These are phyloP conservation scores for Candida ipomoeae DNA, from an alignment of 805 yeast species.

Conservation along the genomic window DNA sequence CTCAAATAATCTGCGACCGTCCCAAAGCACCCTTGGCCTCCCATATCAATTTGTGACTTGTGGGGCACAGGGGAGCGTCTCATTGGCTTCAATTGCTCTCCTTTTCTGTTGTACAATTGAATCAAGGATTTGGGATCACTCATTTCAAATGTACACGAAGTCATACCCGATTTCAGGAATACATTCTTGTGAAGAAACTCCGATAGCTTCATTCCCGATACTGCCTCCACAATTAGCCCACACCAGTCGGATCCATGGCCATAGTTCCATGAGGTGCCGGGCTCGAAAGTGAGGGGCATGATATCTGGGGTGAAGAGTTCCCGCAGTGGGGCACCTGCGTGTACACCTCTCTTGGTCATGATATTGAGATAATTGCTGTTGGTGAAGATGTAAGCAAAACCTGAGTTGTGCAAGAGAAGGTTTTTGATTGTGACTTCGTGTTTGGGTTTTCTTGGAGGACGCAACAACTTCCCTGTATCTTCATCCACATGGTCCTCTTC, in stretches of 20 bases:
- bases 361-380: constrained; percentile 27
- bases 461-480: constrained; percentile 13
- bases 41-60: constrained; percentile 32
- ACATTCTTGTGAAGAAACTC: constrained; percentile 27
- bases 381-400: constrained; percentile 34
- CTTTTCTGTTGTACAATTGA: constrained; percentile 6
- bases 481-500: constrained; percentile 12
- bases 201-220: constrained; percentile 31
- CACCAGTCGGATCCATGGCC: constrained; percentile 39
- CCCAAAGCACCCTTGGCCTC: constrained; percentile 42
- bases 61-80: constrained; percentile 9
- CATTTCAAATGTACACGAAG: constrained; percentile 16
- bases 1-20: constrained; percentile 35
- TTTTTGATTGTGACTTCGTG: constrained; percentile 16
- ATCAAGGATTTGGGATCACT: constrained; percentile 6
- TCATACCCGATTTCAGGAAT: constrained; percentile 35
- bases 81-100: constrained; percentile 2
- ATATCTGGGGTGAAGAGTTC: constrained; percentile 24
- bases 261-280: constrained; percentile 36
- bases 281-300: constrained; percentile 28
- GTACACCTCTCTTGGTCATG: constrained; percentile 17
- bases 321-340: constrained; percentile 20
- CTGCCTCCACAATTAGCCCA: constrained; percentile 32
- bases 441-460: constrained; percentile 7
- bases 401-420: constrained; percentile 19